phyloP scores from a whole-genome alignment of 176 grass and related monocot species.

The Saccharum officinarum region DNA sequence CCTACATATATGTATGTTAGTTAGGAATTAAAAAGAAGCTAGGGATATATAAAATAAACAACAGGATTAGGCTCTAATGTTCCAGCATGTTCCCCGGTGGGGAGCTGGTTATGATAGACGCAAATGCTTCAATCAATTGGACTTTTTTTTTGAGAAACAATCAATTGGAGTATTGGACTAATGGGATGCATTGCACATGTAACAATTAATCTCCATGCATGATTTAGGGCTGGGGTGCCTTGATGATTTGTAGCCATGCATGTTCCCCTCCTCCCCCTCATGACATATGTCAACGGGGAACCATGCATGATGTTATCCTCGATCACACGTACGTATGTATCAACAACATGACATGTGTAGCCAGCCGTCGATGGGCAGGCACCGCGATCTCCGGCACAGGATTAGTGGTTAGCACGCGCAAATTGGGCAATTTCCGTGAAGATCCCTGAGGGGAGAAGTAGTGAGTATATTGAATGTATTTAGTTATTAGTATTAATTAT shows the following conservation, averaged over 20 bases:
- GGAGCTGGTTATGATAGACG: conserved; percentile 29
- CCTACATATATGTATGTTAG: too few relatives aligned
- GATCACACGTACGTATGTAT: background rate
- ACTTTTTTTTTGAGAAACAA: too few relatives aligned
- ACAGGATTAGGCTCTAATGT: background rate
- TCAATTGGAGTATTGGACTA: conserved; percentile 5
- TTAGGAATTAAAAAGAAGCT: too few relatives aligned
- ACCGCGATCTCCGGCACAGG: background rate
- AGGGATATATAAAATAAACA: too few relatives aligned
- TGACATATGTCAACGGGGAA: conserved; percentile 26
- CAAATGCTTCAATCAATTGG: background rate
- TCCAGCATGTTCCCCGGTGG: conserved; percentile 43
- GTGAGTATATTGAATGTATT: too few relatives aligned
- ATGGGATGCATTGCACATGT: conserved; percentile 27
- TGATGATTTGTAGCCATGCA: conserved; percentile 51
- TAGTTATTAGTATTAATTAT: too few relatives aligned
- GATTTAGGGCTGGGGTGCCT: background rate
- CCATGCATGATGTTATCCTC: background rate
- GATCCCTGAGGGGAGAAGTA: background rate
- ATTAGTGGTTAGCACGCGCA: background rate
- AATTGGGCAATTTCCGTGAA: background rate
- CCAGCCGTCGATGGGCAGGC: background rate
- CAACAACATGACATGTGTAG: background rate
- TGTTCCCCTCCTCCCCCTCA: background rate
- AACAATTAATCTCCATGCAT: conserved; percentile 22